A percentile compares a stretch with the other conserved stretches of the same genome.
These are phyloP conservation scores for Saccharomyces hybrid DNA, from an alignment of 1,139 yeast genomes.

Conservation along the genomic window DNA sequence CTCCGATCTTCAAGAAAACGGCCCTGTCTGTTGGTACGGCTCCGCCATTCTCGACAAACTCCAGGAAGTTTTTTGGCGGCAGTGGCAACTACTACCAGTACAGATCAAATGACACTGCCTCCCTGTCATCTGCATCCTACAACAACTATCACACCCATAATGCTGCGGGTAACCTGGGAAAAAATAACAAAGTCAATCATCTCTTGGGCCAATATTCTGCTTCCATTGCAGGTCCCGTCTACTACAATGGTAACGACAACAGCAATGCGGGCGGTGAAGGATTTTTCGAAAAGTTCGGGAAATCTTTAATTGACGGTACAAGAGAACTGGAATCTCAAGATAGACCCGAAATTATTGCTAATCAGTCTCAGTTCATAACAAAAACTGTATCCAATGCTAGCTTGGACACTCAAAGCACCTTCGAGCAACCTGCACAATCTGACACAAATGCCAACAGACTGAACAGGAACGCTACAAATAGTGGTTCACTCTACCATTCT, in stretches of 20 bases:
- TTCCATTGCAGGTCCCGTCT: constrained; percentile 5
- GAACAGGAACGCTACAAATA: background rate
- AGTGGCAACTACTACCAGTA: constrained; percentile 3
- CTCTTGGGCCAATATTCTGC: constrained; percentile 5
- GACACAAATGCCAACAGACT: background rate
- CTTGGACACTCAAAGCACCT: constrained; percentile 7
- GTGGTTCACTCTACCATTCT: background rate
- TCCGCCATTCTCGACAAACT: constrained; percentile 8
- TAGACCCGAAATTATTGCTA: background rate
- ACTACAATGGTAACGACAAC: constrained; percentile 2
- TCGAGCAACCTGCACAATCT: background rate
- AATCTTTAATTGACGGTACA: constrained; percentile 31
- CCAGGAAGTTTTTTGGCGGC: background rate
- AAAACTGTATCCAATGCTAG: background rate
- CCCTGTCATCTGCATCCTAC: constrained; percentile 10
- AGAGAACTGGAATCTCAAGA: constrained; percentile 24
- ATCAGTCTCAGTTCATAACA: background rate
- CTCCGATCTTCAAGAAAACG: constrained; percentile 4
- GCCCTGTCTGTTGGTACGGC: constrained; percentile 27
- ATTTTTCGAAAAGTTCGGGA: constrained; percentile 31
- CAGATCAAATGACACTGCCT: background rate
- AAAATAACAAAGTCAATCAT: constrained; percentile 1
- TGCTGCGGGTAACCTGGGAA: background rate
- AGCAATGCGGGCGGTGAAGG: constrained; percentile 15
- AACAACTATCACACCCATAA: constrained; percentile 5